phyloP scores from a whole-genome alignment of 148 eudicot species.

The Heliamphora exappendiculata region DNA sequence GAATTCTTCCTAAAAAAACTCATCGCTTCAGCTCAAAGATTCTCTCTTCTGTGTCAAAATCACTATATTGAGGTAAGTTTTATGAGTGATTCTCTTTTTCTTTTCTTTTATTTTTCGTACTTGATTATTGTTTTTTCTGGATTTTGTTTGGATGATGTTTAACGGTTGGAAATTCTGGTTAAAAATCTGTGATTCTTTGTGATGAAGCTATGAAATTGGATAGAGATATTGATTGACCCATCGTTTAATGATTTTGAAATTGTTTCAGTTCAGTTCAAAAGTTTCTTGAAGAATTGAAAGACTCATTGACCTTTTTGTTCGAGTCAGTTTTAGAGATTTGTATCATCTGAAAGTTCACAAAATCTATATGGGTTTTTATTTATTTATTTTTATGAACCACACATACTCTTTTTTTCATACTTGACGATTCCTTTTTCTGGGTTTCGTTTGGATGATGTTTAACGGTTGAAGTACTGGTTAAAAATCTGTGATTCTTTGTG shows the following conservation, averaged over 20 bases:
- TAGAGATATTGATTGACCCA: not conserved
- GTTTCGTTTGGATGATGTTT: conserved; percentile 4
- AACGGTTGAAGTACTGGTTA: not conserved
- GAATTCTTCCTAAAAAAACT: not conserved
- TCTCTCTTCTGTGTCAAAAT: not conserved
- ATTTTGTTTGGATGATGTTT: not conserved
- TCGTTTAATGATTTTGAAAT: not conserved
- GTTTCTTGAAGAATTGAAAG: not conserved
- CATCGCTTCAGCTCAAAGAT: not conserved
- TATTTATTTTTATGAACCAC: too few relatives aligned
- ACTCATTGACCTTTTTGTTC: not conserved
- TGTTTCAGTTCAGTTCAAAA: too few relatives aligned
- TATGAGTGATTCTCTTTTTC: too few relatives aligned
- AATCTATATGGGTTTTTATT: too few relatives aligned
- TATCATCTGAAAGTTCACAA: too few relatives aligned
- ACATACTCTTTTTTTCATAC: too few relatives aligned
- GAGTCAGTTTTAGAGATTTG: too few relatives aligned
- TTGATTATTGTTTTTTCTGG: not conserved
- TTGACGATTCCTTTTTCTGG: not conserved
- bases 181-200: not conserved
- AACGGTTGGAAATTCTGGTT: not conserved
- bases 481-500: not conserved
- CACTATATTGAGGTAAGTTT: conserved; percentile 5
- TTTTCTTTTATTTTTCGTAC: not conserved
- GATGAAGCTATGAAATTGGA: not conserved